Evolutionary conservation across 306 rosid species (phyloP), one percentile per base, ranked within the genome.

Genomic region (Oxytropis ochrocephala): DNA sequence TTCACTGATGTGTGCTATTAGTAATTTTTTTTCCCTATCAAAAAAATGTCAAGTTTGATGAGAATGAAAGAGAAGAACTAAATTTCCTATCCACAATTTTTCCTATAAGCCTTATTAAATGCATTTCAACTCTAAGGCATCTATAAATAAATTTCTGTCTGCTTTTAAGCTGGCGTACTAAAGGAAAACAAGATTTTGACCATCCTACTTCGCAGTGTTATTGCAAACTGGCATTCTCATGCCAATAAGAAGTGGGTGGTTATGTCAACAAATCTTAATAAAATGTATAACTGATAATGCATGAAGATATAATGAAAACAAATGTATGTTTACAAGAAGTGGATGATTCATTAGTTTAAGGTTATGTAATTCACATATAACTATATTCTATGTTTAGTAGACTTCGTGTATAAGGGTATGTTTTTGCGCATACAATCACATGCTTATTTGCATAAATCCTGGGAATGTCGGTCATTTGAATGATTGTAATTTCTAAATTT

Each of bases 1-100:
- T 80, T 48, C 55, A 29, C 56, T 70, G 7, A 17, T 66, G n/a
- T 70, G 62, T 72, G 75, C 11, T 21, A 16, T 73, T 47, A 39
- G 16, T 63, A 70, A 54, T 47, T 55, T 47, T 64, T 60, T 78
- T 19, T 54, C 58, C n/a, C 33, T 67, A 46, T 4, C 13, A 17
- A 53, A 71, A 42, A 42, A 32, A 52, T 61, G 61, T 63, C 70
- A 63, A 61, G 62, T 72, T 61, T 29, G 58, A 63, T 24, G 19
- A 35, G 29, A 51, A 50, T 70, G 57, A 17, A 65, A 66, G 42
- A 17, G 50, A 68, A 39, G 12, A 70, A 46, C 17, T 47, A 41
- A 24, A 61, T 11, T 39, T 61, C 30, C n/a, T 49, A 11, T 2
- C 19, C 43, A 17, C 50, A 39, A 36, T 39, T 48, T 47, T 19